Percentiles rank a stretch among this genome's conserved stretches.
Evolutionary conservation across 176 grass and related monocot species (phyloP).

Genomic region (Hsuehochloa calcarea): DNA sequence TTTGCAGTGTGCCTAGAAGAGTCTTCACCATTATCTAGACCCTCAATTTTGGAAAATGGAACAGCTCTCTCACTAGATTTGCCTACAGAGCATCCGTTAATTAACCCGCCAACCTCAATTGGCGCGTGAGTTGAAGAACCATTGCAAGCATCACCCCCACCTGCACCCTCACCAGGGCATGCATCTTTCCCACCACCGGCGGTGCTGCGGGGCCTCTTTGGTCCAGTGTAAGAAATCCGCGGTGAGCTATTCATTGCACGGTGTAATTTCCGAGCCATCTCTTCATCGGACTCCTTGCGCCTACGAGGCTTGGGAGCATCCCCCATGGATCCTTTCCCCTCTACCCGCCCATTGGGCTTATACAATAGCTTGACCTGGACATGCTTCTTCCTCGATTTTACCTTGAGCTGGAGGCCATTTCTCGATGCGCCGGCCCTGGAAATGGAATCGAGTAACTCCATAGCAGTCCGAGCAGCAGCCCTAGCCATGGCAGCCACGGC

Average conservation of each 20-base stretch:
- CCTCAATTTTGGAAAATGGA: slow-evolving; percentile 14
- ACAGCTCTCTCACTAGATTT: slow-evolving; percentile 32
- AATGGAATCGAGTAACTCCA: slow-evolving; percentile 75
- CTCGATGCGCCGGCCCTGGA: slow-evolving; percentile 39
- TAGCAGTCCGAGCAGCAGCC: slow-evolving; percentile 69
- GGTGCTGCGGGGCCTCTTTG: slow-evolving; percentile 21
- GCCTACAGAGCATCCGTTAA: slow-evolving; percentile 34
- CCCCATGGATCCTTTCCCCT: not conserved
- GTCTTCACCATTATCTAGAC: not conserved
- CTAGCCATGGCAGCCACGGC: slow-evolving; percentile 64
- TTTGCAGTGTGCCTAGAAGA: not conserved
- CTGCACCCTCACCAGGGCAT: not conserved
- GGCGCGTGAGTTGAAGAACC: slow-evolving; percentile 11
- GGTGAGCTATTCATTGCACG: slow-evolving; percentile 64
- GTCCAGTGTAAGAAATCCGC: slow-evolving; percentile 49
- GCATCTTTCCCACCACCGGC: not conserved
- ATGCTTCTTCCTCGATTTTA: slow-evolving; percentile 68
- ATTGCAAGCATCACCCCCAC: slow-evolving; percentile 28
- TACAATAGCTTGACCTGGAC: slow-evolving; percentile 68
- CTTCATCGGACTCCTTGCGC: slow-evolving; percentile 49
- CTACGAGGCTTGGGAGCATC: slow-evolving; percentile 29
- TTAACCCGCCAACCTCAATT: slow-evolving; percentile 1
- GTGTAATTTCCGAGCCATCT: slow-evolving; percentile 60
- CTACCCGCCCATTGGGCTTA: slow-evolving; percentile 47
- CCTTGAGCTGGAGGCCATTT: slow-evolving; percentile 53